Percentiles rank a stretch among this genome's conserved stretches.
These are phyloP conservation scores for Verticillium nonalfalfae DNA, from an alignment of 2,329 filamentous ascomycete species.

Conservation along the genomic window DNA sequence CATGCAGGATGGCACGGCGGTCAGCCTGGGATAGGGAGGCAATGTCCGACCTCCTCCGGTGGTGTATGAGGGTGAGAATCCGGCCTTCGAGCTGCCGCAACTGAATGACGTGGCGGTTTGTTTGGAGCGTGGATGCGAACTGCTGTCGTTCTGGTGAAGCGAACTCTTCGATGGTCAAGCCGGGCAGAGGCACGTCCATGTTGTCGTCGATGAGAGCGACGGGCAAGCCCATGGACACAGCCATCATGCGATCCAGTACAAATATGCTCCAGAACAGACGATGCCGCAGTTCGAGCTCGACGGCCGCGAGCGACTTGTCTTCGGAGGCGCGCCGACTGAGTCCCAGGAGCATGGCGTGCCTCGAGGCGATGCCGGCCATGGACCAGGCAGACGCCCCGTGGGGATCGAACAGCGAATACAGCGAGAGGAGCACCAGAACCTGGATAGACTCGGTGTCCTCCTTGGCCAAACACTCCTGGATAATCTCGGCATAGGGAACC, in stretches of 20 bases:
- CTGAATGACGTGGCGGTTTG: conserved; percentile 36
- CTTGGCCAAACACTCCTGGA: conserved; percentile 29
- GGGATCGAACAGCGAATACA: conserved; percentile 37
- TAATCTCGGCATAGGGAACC: conserved; percentile 30
- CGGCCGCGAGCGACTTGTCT: conserved; percentile 17
- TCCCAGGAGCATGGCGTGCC: conserved; percentile 31
- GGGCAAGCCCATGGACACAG: conserved; percentile 31
- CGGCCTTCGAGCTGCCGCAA: conserved; percentile 34
- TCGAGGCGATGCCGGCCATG: conserved; percentile 30
- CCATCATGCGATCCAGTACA: conserved; percentile 38
- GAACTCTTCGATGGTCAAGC: conserved; percentile 38
- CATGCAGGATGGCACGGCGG: conserved; percentile 22
- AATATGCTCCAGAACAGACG: conserved; percentile 39
- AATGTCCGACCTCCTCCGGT: conserved; percentile 20
- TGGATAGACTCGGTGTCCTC: conserved; percentile 30
- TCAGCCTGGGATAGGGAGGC: conserved; percentile 22
- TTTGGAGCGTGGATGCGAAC: conserved; percentile 34
- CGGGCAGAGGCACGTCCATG: conserved; percentile 32
- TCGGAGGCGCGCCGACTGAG: conserved; percentile 23
- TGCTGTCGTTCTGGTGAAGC: conserved; percentile 28
- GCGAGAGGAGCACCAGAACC: conserved; percentile 31
- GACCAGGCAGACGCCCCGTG: conserved; percentile 30
- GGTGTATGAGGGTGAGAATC: conserved; percentile 29
- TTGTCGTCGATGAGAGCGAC: conserved; percentile 30
- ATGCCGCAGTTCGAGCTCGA: conserved; percentile 25